Evolutionary conservation across 805 yeast genomes (phyloP).

Genomic region (Candida qinlingensis): DNA sequence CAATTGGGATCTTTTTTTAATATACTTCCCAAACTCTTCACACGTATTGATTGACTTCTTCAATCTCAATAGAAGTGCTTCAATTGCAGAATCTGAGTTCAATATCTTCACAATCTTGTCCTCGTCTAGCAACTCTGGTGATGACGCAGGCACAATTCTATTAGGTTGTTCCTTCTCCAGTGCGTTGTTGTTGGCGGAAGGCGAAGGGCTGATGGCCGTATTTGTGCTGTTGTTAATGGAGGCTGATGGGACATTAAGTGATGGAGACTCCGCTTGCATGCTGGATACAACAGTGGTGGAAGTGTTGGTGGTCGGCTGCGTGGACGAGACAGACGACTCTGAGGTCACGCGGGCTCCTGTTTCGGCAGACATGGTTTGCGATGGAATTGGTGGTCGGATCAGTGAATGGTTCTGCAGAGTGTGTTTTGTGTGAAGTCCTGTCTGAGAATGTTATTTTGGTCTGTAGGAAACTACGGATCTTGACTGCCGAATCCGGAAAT

Average conservation of each 20-base stretch:
- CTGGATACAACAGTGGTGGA: background rate
- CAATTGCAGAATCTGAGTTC: conserved; percentile 72
- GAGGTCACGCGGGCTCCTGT: conserved; percentile 1
- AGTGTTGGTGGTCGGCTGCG: conserved; percentile 1
- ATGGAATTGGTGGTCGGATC: background rate
- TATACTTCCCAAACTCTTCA: conserved; percentile 77
- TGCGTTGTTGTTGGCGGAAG: conserved; percentile 1
- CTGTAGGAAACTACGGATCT: background rate
- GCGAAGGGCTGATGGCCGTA: conserved; percentile 3
- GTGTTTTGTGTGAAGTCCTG: background rate
- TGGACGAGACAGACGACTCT: conserved; percentile 3
- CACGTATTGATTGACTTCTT: conserved; percentile 78
- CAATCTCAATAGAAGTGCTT: conserved; percentile 61
- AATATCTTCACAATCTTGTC: conserved; percentile 48
- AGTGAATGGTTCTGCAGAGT: background rate
- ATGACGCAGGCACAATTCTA: conserved; percentile 24
- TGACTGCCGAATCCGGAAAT: conserved; percentile 6
- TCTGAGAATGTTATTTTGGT: background rate
- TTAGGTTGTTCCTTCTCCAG: background rate
- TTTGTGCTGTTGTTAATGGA: conserved; percentile 2
- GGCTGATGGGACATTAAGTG: background rate
- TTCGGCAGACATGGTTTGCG: conserved; percentile 1
- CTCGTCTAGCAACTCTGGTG: conserved; percentile 38
- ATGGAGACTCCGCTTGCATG: background rate
- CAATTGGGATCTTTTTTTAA: conserved; percentile 69